These are phyloP conservation scores for Wallacemonas sp. DNA, from an alignment of 208 protist species.

Conservation along the genomic window DNA sequence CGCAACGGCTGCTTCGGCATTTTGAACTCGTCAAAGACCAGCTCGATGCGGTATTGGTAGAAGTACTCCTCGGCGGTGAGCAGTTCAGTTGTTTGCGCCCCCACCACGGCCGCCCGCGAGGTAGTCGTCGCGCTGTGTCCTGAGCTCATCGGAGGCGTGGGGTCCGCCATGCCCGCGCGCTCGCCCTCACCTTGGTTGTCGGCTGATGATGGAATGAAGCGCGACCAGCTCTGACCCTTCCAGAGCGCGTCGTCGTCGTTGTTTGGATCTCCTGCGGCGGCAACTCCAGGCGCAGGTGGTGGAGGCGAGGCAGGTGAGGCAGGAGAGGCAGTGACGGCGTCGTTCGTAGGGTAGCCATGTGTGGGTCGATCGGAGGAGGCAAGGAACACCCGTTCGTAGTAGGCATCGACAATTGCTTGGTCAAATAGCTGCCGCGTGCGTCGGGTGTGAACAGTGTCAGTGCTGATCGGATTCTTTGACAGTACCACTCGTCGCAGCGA, in stretches of 20 bases:
- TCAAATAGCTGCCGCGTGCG: constrained; percentile 43
- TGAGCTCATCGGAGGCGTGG: not conserved
- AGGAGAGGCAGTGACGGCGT: not conserved
- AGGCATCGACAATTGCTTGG: constrained; percentile 60
- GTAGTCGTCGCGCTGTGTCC: not conserved
- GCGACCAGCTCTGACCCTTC: constrained; percentile 23
- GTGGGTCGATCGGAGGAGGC: not conserved
- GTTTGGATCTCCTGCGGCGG: not conserved
- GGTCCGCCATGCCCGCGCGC: not conserved
- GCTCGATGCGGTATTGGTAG: constrained; percentile 26
- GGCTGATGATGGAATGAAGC: constrained; percentile 15
- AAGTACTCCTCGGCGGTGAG: constrained; percentile 39
- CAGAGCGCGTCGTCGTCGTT: constrained; percentile 19
- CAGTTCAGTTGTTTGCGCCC: constrained; percentile 5
- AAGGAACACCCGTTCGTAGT: constrained; percentile 31
- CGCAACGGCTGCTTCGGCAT: constrained; percentile 61
- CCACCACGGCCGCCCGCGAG: not conserved
- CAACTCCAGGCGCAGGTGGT: too few relatives aligned
- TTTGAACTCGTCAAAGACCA: constrained; percentile 56
- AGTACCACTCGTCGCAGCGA: constrained; percentile 72
- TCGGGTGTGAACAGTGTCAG: constrained; percentile 22
- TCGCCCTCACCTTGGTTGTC: not conserved
- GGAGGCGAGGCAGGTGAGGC: not conserved
- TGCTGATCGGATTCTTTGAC: constrained; percentile 52
- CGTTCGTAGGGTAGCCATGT: not conserved